Conservation (phyloP, 345 rosid species). For the Eucalyptus cloeziana region DNA sequence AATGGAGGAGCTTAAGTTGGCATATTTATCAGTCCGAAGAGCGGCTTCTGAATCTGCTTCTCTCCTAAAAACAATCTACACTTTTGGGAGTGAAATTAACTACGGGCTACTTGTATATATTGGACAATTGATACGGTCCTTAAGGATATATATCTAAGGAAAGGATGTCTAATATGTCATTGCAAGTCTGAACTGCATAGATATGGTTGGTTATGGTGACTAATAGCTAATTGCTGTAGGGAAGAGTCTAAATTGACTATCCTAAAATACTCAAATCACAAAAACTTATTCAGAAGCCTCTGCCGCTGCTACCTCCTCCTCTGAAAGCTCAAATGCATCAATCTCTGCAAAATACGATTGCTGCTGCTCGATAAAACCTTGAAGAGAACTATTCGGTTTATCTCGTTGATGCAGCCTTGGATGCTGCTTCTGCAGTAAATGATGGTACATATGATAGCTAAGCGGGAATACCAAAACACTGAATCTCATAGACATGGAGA, state of each 20-base stretch:
- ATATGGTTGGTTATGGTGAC: background rate
- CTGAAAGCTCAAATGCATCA: background rate
- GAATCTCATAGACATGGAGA: background rate
- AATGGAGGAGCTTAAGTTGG: background rate
- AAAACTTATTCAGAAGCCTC: background rate
- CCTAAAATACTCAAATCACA: background rate
- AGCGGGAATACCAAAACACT: background rate
- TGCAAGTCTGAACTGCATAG: background rate
- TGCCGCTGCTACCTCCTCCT: background rate
- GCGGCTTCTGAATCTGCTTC: background rate
- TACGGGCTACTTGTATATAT: background rate
- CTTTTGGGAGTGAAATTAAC: background rate
- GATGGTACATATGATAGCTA: background rate
- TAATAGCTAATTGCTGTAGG: background rate
- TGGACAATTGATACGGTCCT: background rate
- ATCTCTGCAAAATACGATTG: background rate
- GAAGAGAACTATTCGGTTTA: background rate
- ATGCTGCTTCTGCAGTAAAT: background rate
- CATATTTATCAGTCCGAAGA: background rate
- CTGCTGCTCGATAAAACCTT: background rate
- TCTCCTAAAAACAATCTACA: background rate
- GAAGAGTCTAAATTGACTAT: background rate
- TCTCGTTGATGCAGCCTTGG: background rate
- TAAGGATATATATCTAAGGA: background rate
- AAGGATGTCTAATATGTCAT: background rate